Evolutionary conservation across 2,329 filamentous ascomycete genomes (phyloP).

Genomic region (Clonostachys rosea): DNA sequence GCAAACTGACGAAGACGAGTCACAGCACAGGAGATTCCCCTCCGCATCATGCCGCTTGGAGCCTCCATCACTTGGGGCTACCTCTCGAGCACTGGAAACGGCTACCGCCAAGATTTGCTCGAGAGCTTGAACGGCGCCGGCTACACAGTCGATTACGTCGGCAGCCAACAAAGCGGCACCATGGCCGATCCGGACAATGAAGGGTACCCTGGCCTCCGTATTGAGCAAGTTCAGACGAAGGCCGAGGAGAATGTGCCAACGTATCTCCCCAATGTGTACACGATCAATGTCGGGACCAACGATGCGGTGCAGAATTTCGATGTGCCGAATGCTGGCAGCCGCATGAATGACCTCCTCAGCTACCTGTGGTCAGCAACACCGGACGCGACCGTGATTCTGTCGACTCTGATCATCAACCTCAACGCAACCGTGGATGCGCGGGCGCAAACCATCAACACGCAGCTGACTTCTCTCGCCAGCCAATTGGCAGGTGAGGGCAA

Average conservation of each 20-base stretch:
- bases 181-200: conserved; percentile 38
- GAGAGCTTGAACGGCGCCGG: conserved; percentile 16
- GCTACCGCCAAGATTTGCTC: conserved; percentile 26
- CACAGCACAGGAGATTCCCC: too few species aligned
- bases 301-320: conserved; percentile 28
- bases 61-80: conserved; percentile 27
- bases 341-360: conserved; percentile 27
- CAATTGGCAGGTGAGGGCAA: conserved; percentile 12
- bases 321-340: conserved; percentile 17
- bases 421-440: too few species aligned
- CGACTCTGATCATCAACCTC: conserved; percentile 22
- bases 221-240: conserved; percentile 25
- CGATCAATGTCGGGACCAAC: conserved; percentile 38
- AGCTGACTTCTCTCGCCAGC: conserved; percentile 13
- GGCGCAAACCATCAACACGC: conserved; percentile 15
- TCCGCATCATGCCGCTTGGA: conserved; percentile 22
- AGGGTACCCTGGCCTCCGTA: conserved; percentile 34
- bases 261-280: conserved; percentile 29
- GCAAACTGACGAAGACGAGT: too few species aligned
- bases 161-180: conserved; percentile 25
- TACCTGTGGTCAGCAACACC: conserved; percentile 22
- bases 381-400: conserved; percentile 26
- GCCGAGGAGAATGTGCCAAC: conserved; percentile 15
- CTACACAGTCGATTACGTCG: conserved; percentile 31
- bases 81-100: conserved; percentile 23